These are phyloP conservation scores for cucumber (Cucumis sativus) DNA, from an alignment of 306 rosid species.

Conservation along the genomic window DNA sequence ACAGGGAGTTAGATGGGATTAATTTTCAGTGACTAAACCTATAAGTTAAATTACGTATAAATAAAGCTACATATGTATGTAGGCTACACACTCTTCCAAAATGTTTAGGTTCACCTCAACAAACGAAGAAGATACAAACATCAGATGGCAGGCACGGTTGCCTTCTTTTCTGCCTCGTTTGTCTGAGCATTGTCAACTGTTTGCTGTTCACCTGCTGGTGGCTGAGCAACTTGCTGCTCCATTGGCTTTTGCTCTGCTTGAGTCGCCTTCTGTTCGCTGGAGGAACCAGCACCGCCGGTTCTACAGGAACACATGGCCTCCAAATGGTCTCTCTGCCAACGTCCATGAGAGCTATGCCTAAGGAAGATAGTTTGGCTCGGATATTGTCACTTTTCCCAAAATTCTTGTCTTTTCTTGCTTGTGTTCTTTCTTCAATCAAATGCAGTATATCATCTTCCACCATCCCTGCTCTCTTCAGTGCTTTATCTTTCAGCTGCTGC, in stretches of 20 bases:
- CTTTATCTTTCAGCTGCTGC: conserved; percentile 65
- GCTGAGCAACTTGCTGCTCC: not conserved
- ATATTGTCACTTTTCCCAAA: conserved; percentile 59
- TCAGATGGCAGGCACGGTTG: not conserved
- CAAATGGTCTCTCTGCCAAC: conserved; percentile 42
- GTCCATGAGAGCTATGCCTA: conserved; percentile 89
- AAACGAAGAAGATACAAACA: not conserved
- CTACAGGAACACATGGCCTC: conserved; percentile 15
- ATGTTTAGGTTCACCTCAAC: not conserved
- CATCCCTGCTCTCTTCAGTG: conserved; percentile 64
- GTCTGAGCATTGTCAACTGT: not conserved
- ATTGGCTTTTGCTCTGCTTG: not conserved
- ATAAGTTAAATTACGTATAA: not conserved
- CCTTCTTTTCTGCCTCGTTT: not conserved
- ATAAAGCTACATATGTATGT: not conserved
- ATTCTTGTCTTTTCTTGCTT: conserved; percentile 69
- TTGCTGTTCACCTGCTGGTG: not conserved
- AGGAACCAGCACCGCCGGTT: not conserved
- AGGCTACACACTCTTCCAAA: not conserved
- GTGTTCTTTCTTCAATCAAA: conserved; percentile 54
- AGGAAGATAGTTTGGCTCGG: conserved; percentile 50
- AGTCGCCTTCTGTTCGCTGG: not conserved
- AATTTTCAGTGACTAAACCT: not conserved
- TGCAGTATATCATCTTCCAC: conserved; percentile 53
- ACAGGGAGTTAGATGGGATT: not conserved